Evolutionary conservation across 176 grass and related monocot species (phyloP).

Genomic region (Coix lacrymajobi): DNA sequence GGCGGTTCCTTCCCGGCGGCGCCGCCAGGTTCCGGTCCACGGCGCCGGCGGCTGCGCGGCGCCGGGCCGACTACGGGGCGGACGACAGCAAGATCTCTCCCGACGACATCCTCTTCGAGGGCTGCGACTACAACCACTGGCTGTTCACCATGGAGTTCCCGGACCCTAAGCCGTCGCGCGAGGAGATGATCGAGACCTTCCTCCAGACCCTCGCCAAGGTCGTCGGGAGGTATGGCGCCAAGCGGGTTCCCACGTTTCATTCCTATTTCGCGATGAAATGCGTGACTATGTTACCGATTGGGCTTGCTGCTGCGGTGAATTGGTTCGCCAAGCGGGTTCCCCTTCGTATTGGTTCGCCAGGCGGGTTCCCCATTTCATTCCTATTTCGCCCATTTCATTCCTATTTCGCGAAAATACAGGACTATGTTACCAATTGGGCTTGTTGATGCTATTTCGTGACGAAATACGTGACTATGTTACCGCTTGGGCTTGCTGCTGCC

Average conservation of each 20-base stretch:
- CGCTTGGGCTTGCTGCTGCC: background rate
- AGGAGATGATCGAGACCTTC: conserved; percentile 96
- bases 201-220: conserved; percentile 90
- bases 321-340: no score
- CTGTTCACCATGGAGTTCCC: conserved; percentile 99
- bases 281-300: background rate
- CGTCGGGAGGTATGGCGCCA: conserved; percentile 61
- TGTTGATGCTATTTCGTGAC: background rate
- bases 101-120: conserved; percentile 88
- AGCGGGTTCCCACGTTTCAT: background rate
- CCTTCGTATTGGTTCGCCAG: no score
- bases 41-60: conserved; percentile 29
- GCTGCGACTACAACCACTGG: conserved; percentile 98
- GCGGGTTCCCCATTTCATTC: no score
- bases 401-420: background rate
- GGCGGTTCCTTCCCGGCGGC: background rate
- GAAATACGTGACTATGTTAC: background rate
- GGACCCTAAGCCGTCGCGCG: conserved; percentile 74
- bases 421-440: background rate
- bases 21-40: conserved; percentile 57
- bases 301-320: background rate
- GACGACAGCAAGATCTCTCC: conserved; percentile 52
- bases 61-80: conserved; percentile 17
- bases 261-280: background rate
- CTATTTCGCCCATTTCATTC: background rate